Base-by-base conservation (phyloP, 768 basidiomycete species). In the Suillus plorans region DNA sequence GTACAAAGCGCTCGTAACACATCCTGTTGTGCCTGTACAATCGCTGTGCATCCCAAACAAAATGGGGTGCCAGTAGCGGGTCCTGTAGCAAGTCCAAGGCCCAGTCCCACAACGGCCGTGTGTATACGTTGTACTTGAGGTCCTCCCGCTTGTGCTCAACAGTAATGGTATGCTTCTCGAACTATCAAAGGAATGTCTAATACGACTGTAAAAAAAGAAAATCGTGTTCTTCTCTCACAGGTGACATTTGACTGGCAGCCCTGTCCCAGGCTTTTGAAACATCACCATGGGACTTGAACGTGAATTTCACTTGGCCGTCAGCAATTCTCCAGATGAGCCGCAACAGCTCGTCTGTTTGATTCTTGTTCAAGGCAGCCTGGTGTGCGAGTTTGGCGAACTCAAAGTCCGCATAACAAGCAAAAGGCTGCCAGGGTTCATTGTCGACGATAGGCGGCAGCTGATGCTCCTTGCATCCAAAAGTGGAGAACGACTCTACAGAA, bases 21-120 rank as follows among this genome's bases (percentile, higher is more conserved):
- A 53, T 55, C 0, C 73, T 72, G 65, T 77, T 64, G 56, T 70
- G 76, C 31, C 69, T 74, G 64, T 64, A 80, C 3, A 68, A 60
- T 7, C 53, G 64, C 45, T 71, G 45, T 5, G 78, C 77, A 73
- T 79, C 74, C 74, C 78, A 80, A 25, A 68, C 64, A 59, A 76
- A 74, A 9, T 72, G 63, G 0, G 61, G 64, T 5, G 50, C 61
- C 12, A 67, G 49, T 2, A 16, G 8, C 4, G 64, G 64, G 36
- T 67, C 57, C 13, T 63, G 44, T 31, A 67, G 8, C 2, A 67
- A 41, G 39, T 65, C 64, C 9, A 53, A 20, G 9, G 57, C 64
- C 67, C 67, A 65, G n/a, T 67, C 64, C 61, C 64, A 65, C 8
- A 65, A 37, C 16, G 61, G 56, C 2, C 49, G 9, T 13, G 13